Conservation (phyloP, 176 grass and related monocot species). For the Stipa capillata region DNA sequence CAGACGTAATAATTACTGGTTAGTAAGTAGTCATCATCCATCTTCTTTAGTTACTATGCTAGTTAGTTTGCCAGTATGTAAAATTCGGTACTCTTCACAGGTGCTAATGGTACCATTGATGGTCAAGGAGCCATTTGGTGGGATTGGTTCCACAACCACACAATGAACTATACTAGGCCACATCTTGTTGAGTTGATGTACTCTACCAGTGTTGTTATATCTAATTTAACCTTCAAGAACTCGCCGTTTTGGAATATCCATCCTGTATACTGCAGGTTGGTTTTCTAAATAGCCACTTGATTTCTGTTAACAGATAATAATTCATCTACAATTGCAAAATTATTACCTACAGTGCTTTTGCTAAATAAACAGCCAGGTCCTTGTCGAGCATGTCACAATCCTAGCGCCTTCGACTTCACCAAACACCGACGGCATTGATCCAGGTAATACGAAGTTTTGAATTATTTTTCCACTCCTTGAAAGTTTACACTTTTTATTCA, state of each 20-base stretch:
- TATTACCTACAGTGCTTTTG: slow-evolving; percentile 38
- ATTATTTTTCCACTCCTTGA: neutral
- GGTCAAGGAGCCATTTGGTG: slow-evolving; percentile 92
- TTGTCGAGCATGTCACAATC: slow-evolving; percentile 80
- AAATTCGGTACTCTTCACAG: slow-evolving; percentile 26
- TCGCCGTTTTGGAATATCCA: slow-evolving; percentile 97
- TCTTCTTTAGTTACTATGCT: neutral
- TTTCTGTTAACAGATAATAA: slow-evolving; percentile 32
- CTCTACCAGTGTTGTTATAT: slow-evolving; percentile 75
- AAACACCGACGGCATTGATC: slow-evolving; percentile 80
- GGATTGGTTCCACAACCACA: slow-evolving; percentile 63
- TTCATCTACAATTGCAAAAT: slow-evolving; percentile 34
- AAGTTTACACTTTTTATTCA: neutral
- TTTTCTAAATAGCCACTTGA: slow-evolving; percentile 22
- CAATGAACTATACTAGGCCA: slow-evolving; percentile 77
- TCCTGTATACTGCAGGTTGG: slow-evolving; percentile 93
- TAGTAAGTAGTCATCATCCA: slow-evolving; percentile 9
- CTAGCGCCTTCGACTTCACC: slow-evolving; percentile 79
- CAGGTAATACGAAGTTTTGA: slow-evolving; percentile 45
- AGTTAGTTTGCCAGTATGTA: neutral
- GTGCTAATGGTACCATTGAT: slow-evolving; percentile 88
- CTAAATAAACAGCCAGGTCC: slow-evolving; percentile 82
- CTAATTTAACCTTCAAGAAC: slow-evolving; percentile 85
- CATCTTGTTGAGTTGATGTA: slow-evolving; percentile 92
- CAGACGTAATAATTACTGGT: slow-evolving; percentile 91